A percentile compares a stretch with the other conserved stretches of the same genome.
These are phyloP conservation scores for Tetrapisispora namnaoensis DNA, from an alignment of 805 yeast species.

Conservation along the genomic window DNA sequence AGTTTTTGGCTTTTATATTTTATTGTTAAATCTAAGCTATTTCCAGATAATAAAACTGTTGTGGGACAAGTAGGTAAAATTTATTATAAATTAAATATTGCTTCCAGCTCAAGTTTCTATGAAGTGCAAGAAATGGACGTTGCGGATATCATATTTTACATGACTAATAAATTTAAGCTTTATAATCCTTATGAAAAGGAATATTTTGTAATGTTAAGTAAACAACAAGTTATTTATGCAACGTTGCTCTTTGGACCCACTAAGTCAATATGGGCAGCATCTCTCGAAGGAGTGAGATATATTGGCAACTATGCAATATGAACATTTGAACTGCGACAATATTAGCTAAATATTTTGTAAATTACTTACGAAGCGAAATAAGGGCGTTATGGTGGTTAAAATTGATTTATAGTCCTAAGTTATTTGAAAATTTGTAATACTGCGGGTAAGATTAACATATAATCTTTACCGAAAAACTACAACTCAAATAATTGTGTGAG, in stretches of 20 bases:
- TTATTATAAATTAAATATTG: neutral
- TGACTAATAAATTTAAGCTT: neutral
- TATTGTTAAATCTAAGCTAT: neutral
- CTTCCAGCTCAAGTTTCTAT: neutral
- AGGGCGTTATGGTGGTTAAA: neutral
- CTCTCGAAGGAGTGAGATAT: neutral
- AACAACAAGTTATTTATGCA: neutral
- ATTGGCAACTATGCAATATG: neutral
- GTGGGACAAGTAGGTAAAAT: neutral
- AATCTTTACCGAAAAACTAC: neutral
- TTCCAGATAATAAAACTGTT: neutral
- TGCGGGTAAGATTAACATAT: neutral
- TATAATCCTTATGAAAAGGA: neutral
- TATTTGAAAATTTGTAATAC: neutral
- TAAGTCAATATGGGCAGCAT: neutral
- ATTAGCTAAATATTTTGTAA: neutral
- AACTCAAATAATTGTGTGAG: neutral
- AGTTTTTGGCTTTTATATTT: neutral
- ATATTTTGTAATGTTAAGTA: neutral
- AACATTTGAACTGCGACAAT: neutral
- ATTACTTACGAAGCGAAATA: neutral
- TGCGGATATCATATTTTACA: neutral
- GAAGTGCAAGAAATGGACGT: neutral
- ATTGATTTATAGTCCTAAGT: neutral
- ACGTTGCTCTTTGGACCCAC: neutral